Base-by-base conservation (phyloP, 2,329 filamentous ascomycete species). In the Trichophyton simii region DNA sequence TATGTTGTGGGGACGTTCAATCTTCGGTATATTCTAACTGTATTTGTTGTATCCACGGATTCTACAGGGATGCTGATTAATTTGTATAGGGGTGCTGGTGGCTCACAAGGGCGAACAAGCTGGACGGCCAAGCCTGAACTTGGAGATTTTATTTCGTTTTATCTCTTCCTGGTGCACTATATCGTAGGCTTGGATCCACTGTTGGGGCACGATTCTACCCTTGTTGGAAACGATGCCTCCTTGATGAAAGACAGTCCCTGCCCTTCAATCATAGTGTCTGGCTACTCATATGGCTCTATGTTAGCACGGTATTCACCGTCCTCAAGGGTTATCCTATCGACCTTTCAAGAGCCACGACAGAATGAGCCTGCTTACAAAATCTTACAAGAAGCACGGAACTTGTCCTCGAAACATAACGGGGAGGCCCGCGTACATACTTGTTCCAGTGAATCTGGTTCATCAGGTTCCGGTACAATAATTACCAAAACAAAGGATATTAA, bases 211-310 rank as follows among this genome's bases (percentile, higher is more conserved):
- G 8, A 15, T 9, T 22, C 34, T 11, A 38, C 3, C 25, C 2
- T n/a, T 13, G 7, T 25, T 31, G 15, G 6, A 18, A 20, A 18
- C 11, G 34, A 20, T 54, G 13, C 5, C 18, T n/a, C 65, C 1
- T 75, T 73, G 1, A 18, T 18, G 28, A 28, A 34, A 3, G 22
- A 25, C 11, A n/a, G 20, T 1, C 64, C 4, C 52, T 7, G 5
- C 13, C 28, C 75, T 13, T 67, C 69, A 38, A 65, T 86, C 0
- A 67, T 96, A 3, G 77, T 94, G 5, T 87, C 82, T 1, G 91
- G 91, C 11, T 96, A 96, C 72, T 96, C 91, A 0, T 96, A 96
- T 72, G 94, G 94, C 50, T 89, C 90, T 3, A 82, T 96, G 69
- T 83, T 97, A 44, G 85, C 89, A 1, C 84, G 82, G 0, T 84